Base-by-base conservation (phyloP, 495 filamentous ascomycete genomes). In the Penicillium flavigenum region DNA sequence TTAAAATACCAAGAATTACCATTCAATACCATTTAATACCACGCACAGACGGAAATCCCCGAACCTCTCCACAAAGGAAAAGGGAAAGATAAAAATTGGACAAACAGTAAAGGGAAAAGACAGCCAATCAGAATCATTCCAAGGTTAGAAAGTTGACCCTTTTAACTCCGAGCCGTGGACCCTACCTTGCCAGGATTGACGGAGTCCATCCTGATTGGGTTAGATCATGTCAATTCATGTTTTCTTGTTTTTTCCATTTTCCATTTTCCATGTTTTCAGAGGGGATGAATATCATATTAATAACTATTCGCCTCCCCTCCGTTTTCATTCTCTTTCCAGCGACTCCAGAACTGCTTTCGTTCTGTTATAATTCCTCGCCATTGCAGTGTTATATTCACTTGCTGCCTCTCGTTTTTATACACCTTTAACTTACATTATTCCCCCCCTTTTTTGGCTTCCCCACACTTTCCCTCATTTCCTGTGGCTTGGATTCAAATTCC, bases 401-500 rank as follows among this genome's bases (percentile, higher is more conserved):
- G 51, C 51, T 53, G 43, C 44, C 53, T 34, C n/a, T 55, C 53
- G 31, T 55, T 55, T 39, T n/a, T 26, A 10, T 6, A 29, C 5
- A 22, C 16, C 8, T 19, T 5, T 32, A n/a, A 11, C 29, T 14
- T 11, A 32, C 11, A 14, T 14, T 34, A 34, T 34, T 4, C 1
- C 49, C 34, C 51, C 38, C 11, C 20, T 24, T 32, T 29, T 42
- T 22, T 14, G 9, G 12, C 6, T 39, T 39, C 44, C 53, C 29
- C 42, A 54, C 29, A 47, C 26, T 19, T 47, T 27, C 53, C 16
- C 53, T 55, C 53, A 6, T 55, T 55, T 55, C 44, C 51, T 39
- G 53, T 55, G 53, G 44, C 44, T 47, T 47, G 53, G 9, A 55
- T 55, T 54, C 29, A 34, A 46, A 54, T 46, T 22, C 41, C 24